Evolutionary conservation across 805 yeast genomes (phyloP).

Genomic region (Scheffersomyces amazonensis): DNA sequence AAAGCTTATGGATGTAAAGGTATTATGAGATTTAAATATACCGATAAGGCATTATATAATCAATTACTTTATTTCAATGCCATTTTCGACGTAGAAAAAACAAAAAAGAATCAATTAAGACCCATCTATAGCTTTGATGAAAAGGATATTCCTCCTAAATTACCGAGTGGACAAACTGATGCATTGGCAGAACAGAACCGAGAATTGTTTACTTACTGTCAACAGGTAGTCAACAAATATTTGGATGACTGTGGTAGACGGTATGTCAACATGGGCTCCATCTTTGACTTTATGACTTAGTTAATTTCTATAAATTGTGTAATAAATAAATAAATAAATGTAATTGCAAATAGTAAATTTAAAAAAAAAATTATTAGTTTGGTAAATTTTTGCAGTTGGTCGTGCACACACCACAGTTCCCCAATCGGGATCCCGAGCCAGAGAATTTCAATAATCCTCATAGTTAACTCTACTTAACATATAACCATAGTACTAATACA

Average conservation of each 20-base stretch:
- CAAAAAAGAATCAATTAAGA: constrained; percentile 53
- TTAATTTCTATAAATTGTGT: neutral
- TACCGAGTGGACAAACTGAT: constrained; percentile 54
- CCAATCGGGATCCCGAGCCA: too few species aligned
- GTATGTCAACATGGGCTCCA: constrained; percentile 78
- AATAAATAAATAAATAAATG: too few species aligned
- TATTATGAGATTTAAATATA: constrained; percentile 70
- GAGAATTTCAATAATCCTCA: too few species aligned
- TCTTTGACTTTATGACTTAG: constrained; percentile 60
- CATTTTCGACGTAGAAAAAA: constrained; percentile 79
- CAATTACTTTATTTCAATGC: constrained; percentile 79
- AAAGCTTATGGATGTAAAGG: constrained; percentile 71
- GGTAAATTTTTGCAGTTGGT: too few species aligned
- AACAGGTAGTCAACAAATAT: constrained; percentile 66
- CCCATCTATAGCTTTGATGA: constrained; percentile 42
- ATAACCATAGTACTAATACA: too few species aligned
- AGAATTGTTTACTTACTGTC: constrained; percentile 50
- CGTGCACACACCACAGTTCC: too few species aligned
- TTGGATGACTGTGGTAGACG: constrained; percentile 82
- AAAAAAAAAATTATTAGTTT: too few species aligned
- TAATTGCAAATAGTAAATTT: too few species aligned
- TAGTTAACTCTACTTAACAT: too few species aligned
- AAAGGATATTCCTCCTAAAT: constrained; percentile 22
- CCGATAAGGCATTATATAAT: constrained; percentile 79
- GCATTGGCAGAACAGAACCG: constrained; percentile 82